Evolutionary conservation across 768 basidiomycete genomes (phyloP).

Genomic region (Leccinum subgranulosum): DNA sequence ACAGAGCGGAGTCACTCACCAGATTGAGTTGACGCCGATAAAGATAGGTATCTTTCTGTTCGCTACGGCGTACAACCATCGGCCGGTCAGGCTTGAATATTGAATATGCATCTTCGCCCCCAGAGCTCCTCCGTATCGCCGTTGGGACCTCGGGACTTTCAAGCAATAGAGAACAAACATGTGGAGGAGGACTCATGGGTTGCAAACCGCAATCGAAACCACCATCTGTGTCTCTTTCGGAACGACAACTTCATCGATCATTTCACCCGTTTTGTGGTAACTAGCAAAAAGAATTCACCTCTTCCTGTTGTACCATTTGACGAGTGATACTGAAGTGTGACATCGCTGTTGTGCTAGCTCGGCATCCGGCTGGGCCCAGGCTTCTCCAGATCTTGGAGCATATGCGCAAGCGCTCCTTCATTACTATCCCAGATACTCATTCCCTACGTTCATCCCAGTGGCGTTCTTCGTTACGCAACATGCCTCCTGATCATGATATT

Average conservation of each 20-base stretch:
- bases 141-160: neutral
- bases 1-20: no score
- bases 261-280: neutral
- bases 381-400: conserved; percentile 92
- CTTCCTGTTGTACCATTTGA: neutral
- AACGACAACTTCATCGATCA: neutral
- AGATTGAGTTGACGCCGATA: no score
- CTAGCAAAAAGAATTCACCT: neutral
- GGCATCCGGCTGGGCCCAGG: conserved; percentile 95
- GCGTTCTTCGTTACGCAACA: conserved; percentile 92
- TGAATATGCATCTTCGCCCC: no score
- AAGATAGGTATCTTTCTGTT: no score
- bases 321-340: neutral
- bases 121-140: no score
- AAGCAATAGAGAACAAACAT: neutral
- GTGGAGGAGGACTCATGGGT: neutral
- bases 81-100: no score
- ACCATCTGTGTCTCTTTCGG: neutral
- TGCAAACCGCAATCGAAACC: neutral
- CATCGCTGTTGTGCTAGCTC: conserved; percentile 42
- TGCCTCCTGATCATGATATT: conserved; percentile 74
- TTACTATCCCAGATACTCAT: conserved; percentile 87
- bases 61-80: no score
- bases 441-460: conserved; percentile 85
- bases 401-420: conserved; percentile 92